Base-by-base conservation (phyloP, 2,329 filamentous ascomycete species). In the Fusarium pseudonygamai region DNA sequence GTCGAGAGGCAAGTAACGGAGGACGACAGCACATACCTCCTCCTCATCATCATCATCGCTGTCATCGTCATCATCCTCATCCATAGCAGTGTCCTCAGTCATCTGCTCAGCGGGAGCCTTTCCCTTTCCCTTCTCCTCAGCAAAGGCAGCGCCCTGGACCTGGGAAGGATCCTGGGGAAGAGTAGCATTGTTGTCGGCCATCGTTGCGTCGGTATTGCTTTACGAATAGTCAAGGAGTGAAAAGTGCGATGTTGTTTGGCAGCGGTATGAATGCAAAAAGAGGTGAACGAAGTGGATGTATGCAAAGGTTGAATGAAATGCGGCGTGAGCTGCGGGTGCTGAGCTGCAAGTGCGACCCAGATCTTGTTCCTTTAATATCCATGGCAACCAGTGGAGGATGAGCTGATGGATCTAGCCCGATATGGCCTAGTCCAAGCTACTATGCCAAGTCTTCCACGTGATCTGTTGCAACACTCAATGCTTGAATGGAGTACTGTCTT, bases 101-200 rank as follows among this genome's bases (percentile, higher is more conserved):
- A 83, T 82, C 58, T 88, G 83, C 62, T 88, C 84, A 75, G 84
- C 83, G 57, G 85, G 80, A 56, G 90, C 88, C 87, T 97, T 97
- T 86, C 94, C 94, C 88, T 97, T 97, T 84, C 93, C 94, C 88
- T 97, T 97, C 82, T 87, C 85, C 79, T 90, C 87, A 70, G 88
- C 81, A 71, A 81, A 79, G 77, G 80, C 77, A 74, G 79, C 80
- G 71, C 82, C 80, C 59, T 78, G 71, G 68, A 80, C 79, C 39
- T 73, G 60, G 77, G 86, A 79, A 79, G 84, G 78, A 78, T 85
- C 83, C 78, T 85, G 79, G 63, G 87, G 83, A 80, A 85, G 80
- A 71, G 85, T 86, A 75, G 84, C 79, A 73, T 83, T 83, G 83
- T 87, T 88, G 75, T 86, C 83, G 78, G 87, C 82, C 87, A 90